phyloP scores from a whole-genome alignment of 331 rosid genomes.

The Quercus phellos region DNA sequence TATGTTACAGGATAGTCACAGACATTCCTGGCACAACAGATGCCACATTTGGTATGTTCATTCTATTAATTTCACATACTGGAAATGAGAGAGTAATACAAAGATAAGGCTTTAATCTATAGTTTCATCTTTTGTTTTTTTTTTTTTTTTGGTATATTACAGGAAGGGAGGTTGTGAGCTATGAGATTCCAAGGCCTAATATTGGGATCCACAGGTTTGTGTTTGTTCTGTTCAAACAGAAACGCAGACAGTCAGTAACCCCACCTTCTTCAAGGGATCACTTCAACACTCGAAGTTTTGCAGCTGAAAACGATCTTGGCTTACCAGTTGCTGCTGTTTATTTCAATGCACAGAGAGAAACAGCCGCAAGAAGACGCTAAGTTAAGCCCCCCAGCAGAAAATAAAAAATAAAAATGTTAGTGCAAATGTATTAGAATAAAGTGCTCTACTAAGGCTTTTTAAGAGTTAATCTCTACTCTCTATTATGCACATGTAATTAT shows the following conservation, averaged over 20 bases:
- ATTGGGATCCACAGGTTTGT: conserved; percentile 98
- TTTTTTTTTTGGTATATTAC: background rate
- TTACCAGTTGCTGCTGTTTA: conserved; percentile 94
- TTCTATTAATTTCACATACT: no score
- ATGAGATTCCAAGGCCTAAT: conserved; percentile 80
- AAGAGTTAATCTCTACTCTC: background rate
- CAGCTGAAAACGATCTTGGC: conserved; percentile 63
- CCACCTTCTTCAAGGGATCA: conserved; percentile 67
- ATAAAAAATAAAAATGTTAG: background rate
- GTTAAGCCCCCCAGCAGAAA: background rate
- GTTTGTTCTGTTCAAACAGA: conserved; percentile 88
- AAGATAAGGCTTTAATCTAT: background rate
- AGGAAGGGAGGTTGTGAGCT: conserved; percentile 77
- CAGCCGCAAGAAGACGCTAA: conserved; percentile 87
- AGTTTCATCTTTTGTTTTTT: background rate
- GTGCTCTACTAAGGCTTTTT: background rate
- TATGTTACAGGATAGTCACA: conserved; percentile 69
- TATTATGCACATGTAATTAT: background rate
- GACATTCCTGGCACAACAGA: conserved; percentile 98
- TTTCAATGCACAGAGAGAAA: conserved; percentile 91
- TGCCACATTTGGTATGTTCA: conserved; percentile 75
- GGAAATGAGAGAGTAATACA: background rate
- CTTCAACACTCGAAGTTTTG: conserved; percentile 72
- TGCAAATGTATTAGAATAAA: background rate
- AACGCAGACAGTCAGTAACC: conserved; percentile 49